Evolutionary conservation across 371 early-diverging fungal species (phyloP).

Genomic region (Lichtheimia ornata): DNA sequence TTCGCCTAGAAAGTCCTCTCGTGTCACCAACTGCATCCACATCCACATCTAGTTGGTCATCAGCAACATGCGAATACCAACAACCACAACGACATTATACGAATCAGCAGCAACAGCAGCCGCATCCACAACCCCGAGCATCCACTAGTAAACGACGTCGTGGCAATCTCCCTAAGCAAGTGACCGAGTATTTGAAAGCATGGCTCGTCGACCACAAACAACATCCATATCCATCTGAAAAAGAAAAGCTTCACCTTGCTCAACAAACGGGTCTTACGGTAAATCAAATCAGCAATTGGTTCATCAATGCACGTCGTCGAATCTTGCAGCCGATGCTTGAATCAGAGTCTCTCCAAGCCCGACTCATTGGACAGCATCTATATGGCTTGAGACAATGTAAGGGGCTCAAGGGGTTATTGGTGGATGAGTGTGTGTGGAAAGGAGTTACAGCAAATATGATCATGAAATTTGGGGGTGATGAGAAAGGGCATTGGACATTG

Average conservation of each 20-base stretch:
- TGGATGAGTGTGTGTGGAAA: too few relatives aligned
- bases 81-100: neutral
- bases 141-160: slow-evolving; percentile 38
- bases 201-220: slow-evolving; percentile 80
- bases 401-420: too few relatives aligned
- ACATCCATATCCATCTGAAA: slow-evolving; percentile 84
- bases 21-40: slow-evolving; percentile 2
- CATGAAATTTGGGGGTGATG: too few relatives aligned
- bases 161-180: slow-evolving; percentile 66
- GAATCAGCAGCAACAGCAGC: too few relatives aligned
- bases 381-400: too few relatives aligned
- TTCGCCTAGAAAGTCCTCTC: neutral
- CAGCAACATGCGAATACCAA: neutral
- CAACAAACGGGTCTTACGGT: slow-evolving; percentile 67
- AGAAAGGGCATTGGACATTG: too few relatives aligned
- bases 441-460: too few relatives aligned
- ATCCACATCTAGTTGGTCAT: neutral
- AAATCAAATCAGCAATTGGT: slow-evolving; percentile 90
- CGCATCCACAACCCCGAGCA: neutral
- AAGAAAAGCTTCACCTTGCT: slow-evolving; percentile 70
- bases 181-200: slow-evolving; percentile 63
- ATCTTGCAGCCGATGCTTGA: slow-evolving; percentile 56
- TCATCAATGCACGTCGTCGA: slow-evolving; percentile 85
- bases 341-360: slow-evolving; percentile 29
- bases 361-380: neutral